Conservation (phyloP, 805 yeast genomes). For the Saturnispora besseyi region DNA sequence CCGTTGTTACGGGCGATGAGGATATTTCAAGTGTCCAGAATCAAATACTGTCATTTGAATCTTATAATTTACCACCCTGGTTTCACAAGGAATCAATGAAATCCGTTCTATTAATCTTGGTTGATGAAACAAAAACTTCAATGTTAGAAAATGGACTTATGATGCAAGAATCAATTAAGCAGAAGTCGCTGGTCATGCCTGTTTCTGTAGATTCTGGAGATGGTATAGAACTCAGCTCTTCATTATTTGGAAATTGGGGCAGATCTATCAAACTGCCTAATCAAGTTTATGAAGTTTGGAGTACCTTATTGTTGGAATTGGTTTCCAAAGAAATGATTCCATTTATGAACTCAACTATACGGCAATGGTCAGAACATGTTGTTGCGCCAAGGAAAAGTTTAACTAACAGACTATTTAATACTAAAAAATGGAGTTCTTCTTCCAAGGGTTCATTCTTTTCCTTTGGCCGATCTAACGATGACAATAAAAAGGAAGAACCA, state of each 20-base stretch:
- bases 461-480: conserved; percentile 15
- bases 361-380: conserved; percentile 77
- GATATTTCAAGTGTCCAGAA: conserved; percentile 48
- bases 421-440: conserved; percentile 43
- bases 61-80: conserved; percentile 45
- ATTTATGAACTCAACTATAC: conserved; percentile 76
- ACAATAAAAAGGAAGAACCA: conserved; percentile 5
- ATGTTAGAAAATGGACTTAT: conserved; percentile 33
- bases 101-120: conserved; percentile 42
- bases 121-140: conserved; percentile 36
- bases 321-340: conserved; percentile 52
- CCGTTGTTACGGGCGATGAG: conserved; percentile 53
- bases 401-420: conserved; percentile 58
- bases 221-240: conserved; percentile 18
- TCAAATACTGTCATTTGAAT: conserved; percentile 45
- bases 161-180: conserved; percentile 26
- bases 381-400: conserved; percentile 69
- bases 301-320: conserved; percentile 36
- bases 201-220: not conserved
- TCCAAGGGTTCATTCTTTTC: conserved; percentile 27
- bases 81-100: conserved; percentile 56
- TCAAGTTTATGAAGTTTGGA: conserved; percentile 23
- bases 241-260: conserved; percentile 20
- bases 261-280: conserved; percentile 12
- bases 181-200: conserved; percentile 10